phyloP scores from a whole-genome alignment of 495 filamentous ascomycete genomes.

The Aspergillus hancockii region DNA sequence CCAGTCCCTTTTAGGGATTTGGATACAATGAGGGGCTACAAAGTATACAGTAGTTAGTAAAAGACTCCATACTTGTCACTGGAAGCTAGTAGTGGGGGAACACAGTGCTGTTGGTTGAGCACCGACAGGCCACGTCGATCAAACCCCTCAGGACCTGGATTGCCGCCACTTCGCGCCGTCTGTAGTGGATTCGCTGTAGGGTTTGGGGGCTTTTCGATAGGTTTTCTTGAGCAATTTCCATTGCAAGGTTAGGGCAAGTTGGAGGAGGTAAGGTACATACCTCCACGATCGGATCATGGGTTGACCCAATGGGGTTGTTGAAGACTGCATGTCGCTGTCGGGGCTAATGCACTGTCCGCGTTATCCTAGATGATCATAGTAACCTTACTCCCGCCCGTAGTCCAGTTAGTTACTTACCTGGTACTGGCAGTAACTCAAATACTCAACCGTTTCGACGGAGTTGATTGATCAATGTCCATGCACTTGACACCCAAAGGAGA shows the following conservation, averaged over 20 bases:
- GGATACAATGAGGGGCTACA: not conserved
- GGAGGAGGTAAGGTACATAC: slow-evolving; percentile 8
- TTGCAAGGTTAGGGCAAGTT: not conserved
- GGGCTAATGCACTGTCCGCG: slow-evolving; percentile 7
- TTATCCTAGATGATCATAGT: slow-evolving; percentile 3
- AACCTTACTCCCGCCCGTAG: not conserved
- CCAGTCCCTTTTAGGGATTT: slow-evolving; percentile 2
- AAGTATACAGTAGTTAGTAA: not conserved
- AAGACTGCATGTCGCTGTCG: not conserved
- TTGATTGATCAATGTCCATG: not conserved
- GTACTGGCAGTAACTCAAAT: not conserved
- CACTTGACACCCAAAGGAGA: not conserved
- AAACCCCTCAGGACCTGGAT: slow-evolving; percentile 6
- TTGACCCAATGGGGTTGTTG: not conserved
- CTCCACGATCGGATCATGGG: slow-evolving; percentile 7
- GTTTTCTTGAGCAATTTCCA: slow-evolving; percentile 8
- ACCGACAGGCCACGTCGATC: slow-evolving; percentile 9
- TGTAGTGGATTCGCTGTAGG: not conserved
- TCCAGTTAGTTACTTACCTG: not conserved
- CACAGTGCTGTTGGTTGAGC: not conserved
- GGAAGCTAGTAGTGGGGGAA: too few species aligned
- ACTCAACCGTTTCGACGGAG: too few species aligned
- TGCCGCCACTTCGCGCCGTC: not conserved
- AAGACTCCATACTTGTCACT: too few species aligned
- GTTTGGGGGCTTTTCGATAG: not conserved